Evolutionary conservation across 192 early-diverging fungal genomes (phyloP), one percentile per base, ranked within the genome.

Genomic region (Phycomyces nitens): DNA sequence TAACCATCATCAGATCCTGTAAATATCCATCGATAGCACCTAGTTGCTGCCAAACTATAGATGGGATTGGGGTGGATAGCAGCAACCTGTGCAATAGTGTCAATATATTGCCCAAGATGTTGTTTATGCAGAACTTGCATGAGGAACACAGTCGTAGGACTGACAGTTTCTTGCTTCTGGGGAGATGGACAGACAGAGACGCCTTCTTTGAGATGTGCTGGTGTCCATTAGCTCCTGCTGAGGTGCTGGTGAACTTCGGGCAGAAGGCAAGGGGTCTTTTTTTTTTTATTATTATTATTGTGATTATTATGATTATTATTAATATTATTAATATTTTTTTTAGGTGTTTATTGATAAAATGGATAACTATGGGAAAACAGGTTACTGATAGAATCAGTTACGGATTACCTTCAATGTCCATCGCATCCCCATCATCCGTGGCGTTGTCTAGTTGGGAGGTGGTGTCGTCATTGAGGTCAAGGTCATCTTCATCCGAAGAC

Each of bases 1-100:
- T 91, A 95, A 58, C 96, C 97, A 77, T 99, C 97, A 52, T 95
- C 94, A 11, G 86, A 87, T 22, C 90, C 92, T 22, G 87, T 92
- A 23, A 91, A 84, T n/a, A 92, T 68, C 90, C 90, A 92, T 26
- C 87, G 84, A 80, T 86, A 88, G 64, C 89, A 84, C 34, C 76
- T 72, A 0, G 89, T 90, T 0, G 86, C 84, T 0, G 85, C 79
- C 50, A 88, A 65, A 11, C 84, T 77, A 68, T 90, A 80, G n/a
- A 94, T 84, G 34, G 87, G 80, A 63, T 82, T 80, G 0, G 83
- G 80, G 47, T 89, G 88, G 7, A 88, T 75, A 0, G 88, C 88
- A 2, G 83, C 64, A 16, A 68, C 82, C 86, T 88, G 64, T 21
- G 14, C 9, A 12, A 18, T 15, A 60, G 40, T 60, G 7, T 34